Conservation (phyloP, 129 eudicot species). For the Helianthus tuberosus region DNA sequence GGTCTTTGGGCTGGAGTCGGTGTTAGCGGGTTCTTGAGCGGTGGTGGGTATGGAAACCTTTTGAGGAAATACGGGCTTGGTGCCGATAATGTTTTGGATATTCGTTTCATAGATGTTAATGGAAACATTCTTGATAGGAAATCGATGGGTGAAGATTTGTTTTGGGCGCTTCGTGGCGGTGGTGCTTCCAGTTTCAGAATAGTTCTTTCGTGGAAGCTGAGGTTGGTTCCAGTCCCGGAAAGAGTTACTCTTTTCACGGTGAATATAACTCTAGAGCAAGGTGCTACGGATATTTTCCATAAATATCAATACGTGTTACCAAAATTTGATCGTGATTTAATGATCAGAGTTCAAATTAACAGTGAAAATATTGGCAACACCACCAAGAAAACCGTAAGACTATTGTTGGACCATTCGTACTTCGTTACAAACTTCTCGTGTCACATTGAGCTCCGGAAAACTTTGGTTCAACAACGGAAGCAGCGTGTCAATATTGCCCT, state of each 20-base stretch:
- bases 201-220: constrained; percentile 15
- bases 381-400: neutral
- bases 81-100: constrained; percentile 9
- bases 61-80: constrained; percentile 7
- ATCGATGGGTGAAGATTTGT: too few relatives aligned
- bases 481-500: too few relatives aligned
- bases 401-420: too few relatives aligned
- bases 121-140: neutral
- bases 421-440: too few relatives aligned
- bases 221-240: constrained; percentile 8
- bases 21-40: neutral
- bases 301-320: constrained; percentile 37
- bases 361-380: neutral
- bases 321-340: constrained; percentile 24
- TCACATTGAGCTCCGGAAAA: too few relatives aligned
- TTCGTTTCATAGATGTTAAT: constrained; percentile 2
- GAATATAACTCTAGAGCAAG: too few relatives aligned
- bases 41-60: constrained; percentile 13
- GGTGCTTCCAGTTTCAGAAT: constrained; percentile 1
- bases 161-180: too few relatives aligned
- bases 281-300: constrained; percentile 19
- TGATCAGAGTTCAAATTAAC: constrained; percentile 19
- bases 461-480: too few relatives aligned
- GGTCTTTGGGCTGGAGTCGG: neutral
- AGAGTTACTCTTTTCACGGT: neutral